Evolutionary conservation across 2,329 filamentous ascomycete species (phyloP).

Genomic region (Ophiosphaerella herpotricha): DNA sequence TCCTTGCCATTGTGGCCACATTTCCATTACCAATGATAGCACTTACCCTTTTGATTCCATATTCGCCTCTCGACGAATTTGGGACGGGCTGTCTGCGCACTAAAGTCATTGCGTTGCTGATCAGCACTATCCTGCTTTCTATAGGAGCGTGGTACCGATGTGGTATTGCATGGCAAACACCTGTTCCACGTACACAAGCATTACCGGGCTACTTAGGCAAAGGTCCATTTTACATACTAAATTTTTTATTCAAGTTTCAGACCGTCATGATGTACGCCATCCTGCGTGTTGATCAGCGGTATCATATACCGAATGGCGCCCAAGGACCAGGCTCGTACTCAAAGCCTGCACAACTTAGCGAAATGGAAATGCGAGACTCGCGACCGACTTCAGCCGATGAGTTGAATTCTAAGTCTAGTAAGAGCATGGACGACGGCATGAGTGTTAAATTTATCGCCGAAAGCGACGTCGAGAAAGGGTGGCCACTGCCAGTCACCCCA

Average conservation of each 20-base stretch:
- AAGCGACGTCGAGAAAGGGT: slow-evolving; percentile 1
- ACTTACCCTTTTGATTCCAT: slow-evolving; percentile 54
- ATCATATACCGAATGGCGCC: slow-evolving; percentile 74
- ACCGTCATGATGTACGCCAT: slow-evolving; percentile 70
- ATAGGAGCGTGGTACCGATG: slow-evolving; percentile 73
- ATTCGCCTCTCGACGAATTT: slow-evolving; percentile 59
- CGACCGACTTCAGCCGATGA: slow-evolving; percentile 10
- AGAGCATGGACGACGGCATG: not conserved
- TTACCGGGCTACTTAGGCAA: slow-evolving; percentile 74
- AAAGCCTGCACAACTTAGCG: slow-evolving; percentile 6
- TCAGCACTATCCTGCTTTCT: slow-evolving; percentile 63
- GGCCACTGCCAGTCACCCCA: not conserved
- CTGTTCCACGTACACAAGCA: slow-evolving; percentile 51
- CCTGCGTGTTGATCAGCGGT: slow-evolving; percentile 73
- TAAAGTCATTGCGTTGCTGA: slow-evolving; percentile 69
- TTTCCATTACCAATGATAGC: slow-evolving; percentile 65
- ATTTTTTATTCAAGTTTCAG: slow-evolving; percentile 74
- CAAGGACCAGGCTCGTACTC: slow-evolving; percentile 49
- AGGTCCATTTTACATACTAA: slow-evolving; percentile 78
- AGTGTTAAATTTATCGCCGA: slow-evolving; percentile 4
- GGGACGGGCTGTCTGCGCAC: slow-evolving; percentile 68
- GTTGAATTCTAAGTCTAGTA: not conserved
- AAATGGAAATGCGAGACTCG: slow-evolving; percentile 26
- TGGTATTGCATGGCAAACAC: slow-evolving; percentile 60
- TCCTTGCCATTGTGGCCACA: slow-evolving; percentile 68